Percentiles rank a stretch among this genome's conserved stretches.
Evolutionary conservation across 208 protist genomes (phyloP).

Genomic region (Giardia muris): DNA sequence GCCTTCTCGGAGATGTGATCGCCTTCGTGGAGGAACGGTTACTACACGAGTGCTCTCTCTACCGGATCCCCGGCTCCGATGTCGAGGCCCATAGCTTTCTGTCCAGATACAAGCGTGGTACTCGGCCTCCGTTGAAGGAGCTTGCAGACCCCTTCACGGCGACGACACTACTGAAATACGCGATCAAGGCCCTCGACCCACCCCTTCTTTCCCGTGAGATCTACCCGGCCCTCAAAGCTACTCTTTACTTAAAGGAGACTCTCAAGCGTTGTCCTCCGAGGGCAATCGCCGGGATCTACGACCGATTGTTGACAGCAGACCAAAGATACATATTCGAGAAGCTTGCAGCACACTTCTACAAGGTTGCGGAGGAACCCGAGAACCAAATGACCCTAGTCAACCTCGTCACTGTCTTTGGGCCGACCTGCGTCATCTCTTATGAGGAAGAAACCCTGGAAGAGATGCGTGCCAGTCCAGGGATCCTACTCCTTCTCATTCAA

Average conservation of each 20-base stretch:
- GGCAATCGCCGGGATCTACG: neutral
- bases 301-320: neutral
- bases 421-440: neutral
- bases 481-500: neutral
- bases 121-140: neutral
- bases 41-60: neutral
- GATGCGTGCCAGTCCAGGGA: neutral
- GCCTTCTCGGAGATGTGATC: neutral
- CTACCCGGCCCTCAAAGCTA: neutral
- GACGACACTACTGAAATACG: neutral
- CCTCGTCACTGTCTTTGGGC: neutral
- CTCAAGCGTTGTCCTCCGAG: neutral
- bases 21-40: neutral
- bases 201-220: neutral
- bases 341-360: neutral
- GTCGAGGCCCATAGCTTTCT: neutral
- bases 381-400: neutral
- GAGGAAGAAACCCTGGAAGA: neutral
- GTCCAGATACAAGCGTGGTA: neutral
- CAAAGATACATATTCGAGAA: neutral
- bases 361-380: neutral
- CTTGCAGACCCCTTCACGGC: neutral
- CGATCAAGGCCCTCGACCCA: neutral
- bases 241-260: neutral
- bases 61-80: neutral